Evolutionary conservation across 352 stramenopile genomes (phyloP).

Genomic region (Globisporangium viniferum): DNA sequence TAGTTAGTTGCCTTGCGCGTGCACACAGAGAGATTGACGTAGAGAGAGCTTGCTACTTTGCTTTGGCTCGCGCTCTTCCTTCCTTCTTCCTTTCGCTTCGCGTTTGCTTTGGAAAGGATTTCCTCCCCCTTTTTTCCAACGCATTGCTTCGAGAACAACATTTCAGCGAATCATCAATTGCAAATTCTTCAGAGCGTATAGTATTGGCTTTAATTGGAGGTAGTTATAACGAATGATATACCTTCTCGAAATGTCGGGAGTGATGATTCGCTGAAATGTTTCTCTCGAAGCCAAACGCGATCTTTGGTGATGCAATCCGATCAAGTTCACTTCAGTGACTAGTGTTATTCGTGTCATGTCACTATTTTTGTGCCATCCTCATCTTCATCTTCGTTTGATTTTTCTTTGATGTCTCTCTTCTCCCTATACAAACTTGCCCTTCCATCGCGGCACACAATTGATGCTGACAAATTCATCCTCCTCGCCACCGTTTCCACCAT

Average conservation of each 20-base stretch:
- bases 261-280: not conserved
- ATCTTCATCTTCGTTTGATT: not conserved
- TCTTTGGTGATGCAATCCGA: slow-evolving; percentile 12
- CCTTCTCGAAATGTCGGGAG: not conserved
- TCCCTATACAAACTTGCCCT: slow-evolving; percentile 57
- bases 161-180: not conserved
- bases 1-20: not conserved
- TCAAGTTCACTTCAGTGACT: not conserved
- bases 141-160: not conserved
- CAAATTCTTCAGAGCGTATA: not conserved
- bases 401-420: not conserved
- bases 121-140: slow-evolving; percentile 14
- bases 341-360: not conserved
- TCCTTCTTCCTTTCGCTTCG: slow-evolving; percentile 16
- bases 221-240: not conserved
- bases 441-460: slow-evolving; percentile 60
- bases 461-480: slow-evolving; percentile 37
- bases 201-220: not conserved
- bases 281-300: slow-evolving; percentile 8
- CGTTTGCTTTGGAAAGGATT: slow-evolving; percentile 5
- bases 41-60: not conserved
- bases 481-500: slow-evolving; percentile 2
- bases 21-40: not conserved
- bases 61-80: not conserved
- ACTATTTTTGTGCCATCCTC: slow-evolving; percentile 1